These are phyloP conservation scores for Platanthera zijinensis DNA, from an alignment of 106 monocot genomes.

Conservation along the genomic window DNA sequence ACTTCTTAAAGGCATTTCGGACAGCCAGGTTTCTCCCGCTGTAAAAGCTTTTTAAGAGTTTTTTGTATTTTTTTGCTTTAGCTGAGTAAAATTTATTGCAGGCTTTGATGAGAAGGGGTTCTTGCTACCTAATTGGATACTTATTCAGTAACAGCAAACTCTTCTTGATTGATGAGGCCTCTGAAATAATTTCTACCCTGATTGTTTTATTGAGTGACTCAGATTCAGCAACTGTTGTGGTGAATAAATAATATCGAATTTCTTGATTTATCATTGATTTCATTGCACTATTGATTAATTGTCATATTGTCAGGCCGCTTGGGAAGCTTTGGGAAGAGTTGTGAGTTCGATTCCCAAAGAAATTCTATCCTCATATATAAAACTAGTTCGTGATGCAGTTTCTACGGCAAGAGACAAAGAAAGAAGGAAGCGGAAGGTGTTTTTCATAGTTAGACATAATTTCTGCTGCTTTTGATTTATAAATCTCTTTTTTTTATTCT, in stretches of 20 bases:
- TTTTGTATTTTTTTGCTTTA: background rate
- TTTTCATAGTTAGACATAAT: background rate
- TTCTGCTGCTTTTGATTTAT: background rate
- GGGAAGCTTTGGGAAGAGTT: slow-evolving; percentile 90
- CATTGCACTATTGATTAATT: slow-evolving; percentile 9
- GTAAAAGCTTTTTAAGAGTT: background rate
- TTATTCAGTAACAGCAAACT: slow-evolving; percentile 89
- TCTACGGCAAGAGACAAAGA: slow-evolving; percentile 97
- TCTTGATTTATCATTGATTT: background rate
- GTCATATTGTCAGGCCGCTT: slow-evolving; percentile 47
- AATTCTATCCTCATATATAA: slow-evolving; percentile 67
- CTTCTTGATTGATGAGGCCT: slow-evolving; percentile 81
- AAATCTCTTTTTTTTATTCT: background rate
- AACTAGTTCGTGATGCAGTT: slow-evolving; percentile 94
- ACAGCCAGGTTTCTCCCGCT: slow-evolving; percentile 53
- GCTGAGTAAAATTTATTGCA: slow-evolving; percentile 15
- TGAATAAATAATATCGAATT: slow-evolving; percentile 14
- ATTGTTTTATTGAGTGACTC: slow-evolving; percentile 75
- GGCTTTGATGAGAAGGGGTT: slow-evolving; percentile 83
- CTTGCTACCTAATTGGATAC: slow-evolving; percentile 82
- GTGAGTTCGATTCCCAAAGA: slow-evolving; percentile 86
- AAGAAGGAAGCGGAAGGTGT: slow-evolving; percentile 86
- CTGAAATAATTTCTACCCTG: slow-evolving; percentile 65
- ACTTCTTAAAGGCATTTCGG: slow-evolving; percentile 61
- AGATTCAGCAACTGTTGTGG: slow-evolving; percentile 67